These are phyloP conservation scores for Eucalyptus caleyi DNA, from an alignment of 345 rosid genomes.

Conservation along the genomic window DNA sequence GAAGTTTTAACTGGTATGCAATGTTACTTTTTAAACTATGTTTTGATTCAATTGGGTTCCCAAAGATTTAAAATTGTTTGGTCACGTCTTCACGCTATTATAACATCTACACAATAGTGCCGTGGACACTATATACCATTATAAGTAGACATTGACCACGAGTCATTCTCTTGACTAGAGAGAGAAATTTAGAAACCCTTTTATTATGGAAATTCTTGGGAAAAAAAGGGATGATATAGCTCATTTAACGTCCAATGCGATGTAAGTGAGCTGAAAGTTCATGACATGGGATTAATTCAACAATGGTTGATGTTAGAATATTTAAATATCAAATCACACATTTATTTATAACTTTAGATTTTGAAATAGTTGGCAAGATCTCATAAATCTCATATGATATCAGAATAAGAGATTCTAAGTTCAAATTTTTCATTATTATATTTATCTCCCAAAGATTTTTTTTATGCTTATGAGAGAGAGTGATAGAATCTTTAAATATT, in stretches of 20 bases:
- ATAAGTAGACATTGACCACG: not conserved
- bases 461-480: not conserved
- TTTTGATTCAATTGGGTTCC: not conserved
- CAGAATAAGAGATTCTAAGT: rapidly evolving
- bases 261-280: not conserved
- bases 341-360: not conserved
- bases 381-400: not conserved
- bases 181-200: not conserved
- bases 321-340: not conserved
- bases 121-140: not conserved
- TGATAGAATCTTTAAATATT: not conserved
- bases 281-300: not conserved
- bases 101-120: not conserved
- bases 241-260: not conserved
- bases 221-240: not conserved
- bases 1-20: not conserved
- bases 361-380: not conserved
- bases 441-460: not conserved
- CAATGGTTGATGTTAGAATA: not conserved
- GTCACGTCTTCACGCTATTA: not conserved
- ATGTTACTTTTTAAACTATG: not conserved
- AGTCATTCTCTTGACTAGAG: not conserved
- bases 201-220: not conserved
- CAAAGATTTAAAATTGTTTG: not conserved
- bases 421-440: not conserved